Evolutionary conservation across 2,329 filamentous ascomycete species (phyloP).

Genomic region (Epichloe typhina): DNA sequence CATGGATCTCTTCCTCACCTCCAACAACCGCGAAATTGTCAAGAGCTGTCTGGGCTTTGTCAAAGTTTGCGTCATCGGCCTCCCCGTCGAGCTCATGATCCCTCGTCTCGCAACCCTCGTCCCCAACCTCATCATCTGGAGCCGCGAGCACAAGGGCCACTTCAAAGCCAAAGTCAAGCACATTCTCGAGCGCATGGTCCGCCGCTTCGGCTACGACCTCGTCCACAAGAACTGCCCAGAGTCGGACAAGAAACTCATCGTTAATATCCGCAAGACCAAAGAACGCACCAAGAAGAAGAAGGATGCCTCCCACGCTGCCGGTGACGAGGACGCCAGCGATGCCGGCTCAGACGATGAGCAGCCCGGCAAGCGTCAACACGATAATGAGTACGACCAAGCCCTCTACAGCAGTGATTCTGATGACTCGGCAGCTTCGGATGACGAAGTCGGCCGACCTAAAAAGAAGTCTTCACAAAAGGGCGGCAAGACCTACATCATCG

Average conservation of each 20-base stretch:
- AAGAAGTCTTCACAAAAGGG: constrained; percentile 41
- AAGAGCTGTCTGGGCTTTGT: constrained; percentile 90
- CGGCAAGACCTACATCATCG: constrained; percentile 73
- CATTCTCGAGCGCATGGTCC: constrained; percentile 86
- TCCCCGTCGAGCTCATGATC: constrained; percentile 67
- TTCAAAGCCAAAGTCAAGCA: constrained; percentile 97
- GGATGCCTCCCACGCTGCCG: constrained; percentile 48
- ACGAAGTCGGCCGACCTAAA: constrained; percentile 33
- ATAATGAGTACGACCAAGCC: constrained; percentile 92
- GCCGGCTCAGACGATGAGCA: constrained; percentile 33
- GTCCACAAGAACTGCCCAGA: constrained; percentile 75
- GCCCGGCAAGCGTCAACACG: constrained; percentile 47
- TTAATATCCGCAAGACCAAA: constrained; percentile 90
- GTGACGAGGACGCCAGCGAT: constrained; percentile 43
- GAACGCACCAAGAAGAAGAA: constrained; percentile 87
- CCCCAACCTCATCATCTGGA: constrained; percentile 89
- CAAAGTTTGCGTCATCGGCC: constrained; percentile 82
- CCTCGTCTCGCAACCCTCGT: constrained; percentile 66
- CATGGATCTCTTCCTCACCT: constrained; percentile 90
- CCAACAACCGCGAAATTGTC: constrained; percentile 94
- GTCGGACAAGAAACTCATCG: constrained; percentile 75
- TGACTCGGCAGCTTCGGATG: constrained; percentile 36
- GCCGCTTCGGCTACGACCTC: constrained; percentile 72
- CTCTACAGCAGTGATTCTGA: constrained; percentile 71
- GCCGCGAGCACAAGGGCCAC: constrained; percentile 94